Evolutionary conservation across 169 alveolate genomes (phyloP), one percentile per base, ranked within the genome.

Genomic region (Blepharisma undulans): DNA sequence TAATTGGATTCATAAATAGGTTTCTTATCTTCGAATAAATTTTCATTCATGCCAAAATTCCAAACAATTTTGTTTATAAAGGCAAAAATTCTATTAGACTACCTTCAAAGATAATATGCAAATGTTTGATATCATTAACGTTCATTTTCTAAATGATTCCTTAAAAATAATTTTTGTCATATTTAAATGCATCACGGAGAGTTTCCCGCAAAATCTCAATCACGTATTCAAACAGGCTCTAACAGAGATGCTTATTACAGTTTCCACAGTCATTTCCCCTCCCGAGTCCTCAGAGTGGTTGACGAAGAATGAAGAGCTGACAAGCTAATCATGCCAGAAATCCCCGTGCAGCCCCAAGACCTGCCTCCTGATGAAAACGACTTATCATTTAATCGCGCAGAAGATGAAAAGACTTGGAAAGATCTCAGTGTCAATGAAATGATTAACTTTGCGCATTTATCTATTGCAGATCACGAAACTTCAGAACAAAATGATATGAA

Each of bases 331-430:
- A 27, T 79, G 34, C 87, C 87, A 29, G 87, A 79, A 79, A 33
- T 79, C 29, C 87, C 87, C 12, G 61, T 79, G 4, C 87, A 33
- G 25, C 25, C 36, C 7, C 29, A 32, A n/a, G 87, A 79, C 10
- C 61, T 79, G 12, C 87, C 87, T 27, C 87, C 36, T 0, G 87
- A 79, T 33, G 87, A 79, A 33, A 79, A 79, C 61, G 87, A 79
- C 16, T 33, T 25, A 32, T 21, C 34, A 7, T 79, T 29, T 79
- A 22, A 25, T 29, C 29, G 61, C 10, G 61, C 87, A 25, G 87
- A 79, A 33, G 36, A 27, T 30, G 87, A 79, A 7, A 79, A 79
- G 12, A n/a, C 61, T 33, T 79, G 87, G 87, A 79, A 27, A n/a
- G 87, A 79, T 33, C 61, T 79, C 25, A 30, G 72, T 4, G 61